A percentile compares a stretch with the other conserved stretches of the same genome.
phyloP scores from a whole-genome alignment of 345 rosid species.

The Xanthoceras sorbifolium region DNA sequence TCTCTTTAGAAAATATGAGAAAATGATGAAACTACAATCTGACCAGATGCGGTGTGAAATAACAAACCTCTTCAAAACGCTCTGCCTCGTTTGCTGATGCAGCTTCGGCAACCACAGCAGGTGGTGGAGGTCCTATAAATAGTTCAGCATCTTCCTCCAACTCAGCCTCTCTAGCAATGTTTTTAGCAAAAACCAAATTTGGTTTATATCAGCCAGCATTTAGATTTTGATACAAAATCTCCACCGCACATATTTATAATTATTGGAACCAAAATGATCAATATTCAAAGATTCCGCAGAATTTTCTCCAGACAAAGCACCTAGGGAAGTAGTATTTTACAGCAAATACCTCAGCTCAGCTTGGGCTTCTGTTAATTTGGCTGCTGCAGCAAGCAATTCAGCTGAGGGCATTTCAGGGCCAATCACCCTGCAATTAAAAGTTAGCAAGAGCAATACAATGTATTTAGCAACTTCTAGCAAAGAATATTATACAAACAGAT shows the following conservation, averaged over 20 bases:
- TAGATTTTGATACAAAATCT: constrained; percentile 1
- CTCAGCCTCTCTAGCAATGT: constrained; percentile 70
- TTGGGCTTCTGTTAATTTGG: constrained; percentile 92
- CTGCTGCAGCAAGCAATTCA: constrained; percentile 89
- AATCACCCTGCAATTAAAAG: constrained; percentile 56
- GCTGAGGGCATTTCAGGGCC: constrained; percentile 98
- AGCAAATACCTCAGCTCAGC: constrained; percentile 68
- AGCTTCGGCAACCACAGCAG: constrained; percentile 88
- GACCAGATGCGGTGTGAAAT: constrained; percentile 14
- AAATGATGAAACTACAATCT: constrained; percentile 10
- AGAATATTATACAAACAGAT: not conserved
- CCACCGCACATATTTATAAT: not conserved
- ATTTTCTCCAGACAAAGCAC: constrained; percentile 4
- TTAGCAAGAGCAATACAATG: constrained; percentile 13
- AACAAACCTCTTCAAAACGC: constrained; percentile 86
- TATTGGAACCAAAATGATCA: not conserved
- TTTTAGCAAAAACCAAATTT: constrained; percentile 15
- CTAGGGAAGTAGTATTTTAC: not conserved
- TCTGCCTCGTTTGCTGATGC: constrained; percentile 92
- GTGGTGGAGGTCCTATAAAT: constrained; percentile 90
- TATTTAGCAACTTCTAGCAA: not conserved
- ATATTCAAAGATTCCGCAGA: constrained; percentile 4
- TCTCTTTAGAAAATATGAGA: not conserved
- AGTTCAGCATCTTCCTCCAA: constrained; percentile 76
- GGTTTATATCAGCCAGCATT: constrained; percentile 7